phyloP scores from a whole-genome alignment of 2,329 filamentous ascomycete genomes.

The Apiospora saccharicola region DNA sequence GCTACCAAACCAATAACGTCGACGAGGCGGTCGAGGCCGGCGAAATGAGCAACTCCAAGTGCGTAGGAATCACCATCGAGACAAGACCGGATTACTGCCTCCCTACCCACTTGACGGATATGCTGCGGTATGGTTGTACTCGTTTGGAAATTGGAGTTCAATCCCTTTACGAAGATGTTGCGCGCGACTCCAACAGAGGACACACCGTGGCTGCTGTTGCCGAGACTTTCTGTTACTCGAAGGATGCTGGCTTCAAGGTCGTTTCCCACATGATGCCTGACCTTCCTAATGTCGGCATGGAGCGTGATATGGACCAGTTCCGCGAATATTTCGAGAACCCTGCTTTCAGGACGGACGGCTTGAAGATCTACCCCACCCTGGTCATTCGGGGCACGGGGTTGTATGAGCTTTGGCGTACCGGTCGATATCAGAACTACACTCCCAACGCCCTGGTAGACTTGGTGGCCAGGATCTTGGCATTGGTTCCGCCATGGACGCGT shows the following conservation, averaged over 20 bases:
- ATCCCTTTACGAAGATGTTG: conserved; percentile 96
- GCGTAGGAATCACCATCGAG: conserved; percentile 98
- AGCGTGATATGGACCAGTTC: conserved; percentile 96
- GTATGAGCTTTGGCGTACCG: conserved; percentile 97
- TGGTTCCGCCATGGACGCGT: conserved; percentile 96
- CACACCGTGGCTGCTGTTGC: conserved; percentile 96
- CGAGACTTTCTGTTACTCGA: conserved; percentile 95
- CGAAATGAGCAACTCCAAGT: conserved; percentile 97
- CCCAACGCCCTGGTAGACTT: conserved; percentile 96
- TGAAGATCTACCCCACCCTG: conserved; percentile 98
- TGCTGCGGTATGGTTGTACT: conserved; percentile 98
- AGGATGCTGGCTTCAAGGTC: conserved; percentile 98
- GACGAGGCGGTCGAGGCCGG: conserved; percentile 94
- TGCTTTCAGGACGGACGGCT: conserved; percentile 91
- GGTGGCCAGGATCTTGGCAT: conserved; percentile 91
- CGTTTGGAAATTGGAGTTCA: conserved; percentile 94
- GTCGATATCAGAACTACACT: conserved; percentile 97
- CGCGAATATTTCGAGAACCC: conserved; percentile 98
- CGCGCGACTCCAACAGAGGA: conserved; percentile 95
- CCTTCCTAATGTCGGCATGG: conserved; percentile 96
- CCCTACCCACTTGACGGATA: conserved; percentile 91
- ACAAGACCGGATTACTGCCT: conserved; percentile 96
- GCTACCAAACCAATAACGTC: conserved; percentile 92
- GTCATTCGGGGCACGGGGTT: conserved; percentile 96
- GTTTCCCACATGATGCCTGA: conserved; percentile 99